phyloP scores from a whole-genome alignment of 805 yeast genomes.

The Wickerhamomyces alni region DNA sequence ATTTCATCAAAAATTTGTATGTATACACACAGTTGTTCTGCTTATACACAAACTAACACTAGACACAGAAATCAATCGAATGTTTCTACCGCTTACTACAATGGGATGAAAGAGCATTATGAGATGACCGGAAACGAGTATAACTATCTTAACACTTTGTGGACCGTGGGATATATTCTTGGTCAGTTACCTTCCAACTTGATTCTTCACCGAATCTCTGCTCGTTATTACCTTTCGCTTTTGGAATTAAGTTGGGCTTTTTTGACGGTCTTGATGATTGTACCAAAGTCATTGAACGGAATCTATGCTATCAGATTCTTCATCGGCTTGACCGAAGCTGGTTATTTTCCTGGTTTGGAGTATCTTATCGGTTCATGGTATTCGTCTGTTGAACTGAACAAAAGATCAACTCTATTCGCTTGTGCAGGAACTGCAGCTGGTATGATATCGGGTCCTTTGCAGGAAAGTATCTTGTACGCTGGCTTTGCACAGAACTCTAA shows the following conservation, averaged over 20 bases:
- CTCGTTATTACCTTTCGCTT: constrained; percentile 36
- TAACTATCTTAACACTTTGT: constrained; percentile 35
- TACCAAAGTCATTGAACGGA: constrained; percentile 11
- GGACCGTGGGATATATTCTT: constrained; percentile 44
- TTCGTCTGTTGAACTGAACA: constrained; percentile 24
- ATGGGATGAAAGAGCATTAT: constrained; percentile 33
- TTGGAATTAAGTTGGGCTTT: constrained; percentile 39
- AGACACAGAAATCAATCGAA: constrained; percentile 1
- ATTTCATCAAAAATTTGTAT: constrained; percentile 5
- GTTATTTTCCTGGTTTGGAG: constrained; percentile 30
- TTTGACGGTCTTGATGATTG: constrained; percentile 22
- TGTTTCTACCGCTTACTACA: constrained; percentile 22
- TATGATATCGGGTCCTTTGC: constrained; percentile 31
- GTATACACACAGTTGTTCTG: too few species aligned
- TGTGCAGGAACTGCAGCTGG: constrained; percentile 26
- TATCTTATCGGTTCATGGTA: constrained; percentile 26
- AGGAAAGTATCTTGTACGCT: constrained; percentile 23
- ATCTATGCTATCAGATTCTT: constrained; percentile 28
- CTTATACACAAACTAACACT: too few species aligned
- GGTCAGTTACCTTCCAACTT: constrained; percentile 41
- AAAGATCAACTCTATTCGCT: constrained; percentile 25
- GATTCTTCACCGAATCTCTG: constrained; percentile 28
- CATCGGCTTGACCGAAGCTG: constrained; percentile 37
- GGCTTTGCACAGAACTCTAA: constrained; percentile 10
- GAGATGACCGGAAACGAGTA: constrained; percentile 34